phyloP scores from a whole-genome alignment of 139 green algal genomes.

The Spirogloea muscicola region DNA sequence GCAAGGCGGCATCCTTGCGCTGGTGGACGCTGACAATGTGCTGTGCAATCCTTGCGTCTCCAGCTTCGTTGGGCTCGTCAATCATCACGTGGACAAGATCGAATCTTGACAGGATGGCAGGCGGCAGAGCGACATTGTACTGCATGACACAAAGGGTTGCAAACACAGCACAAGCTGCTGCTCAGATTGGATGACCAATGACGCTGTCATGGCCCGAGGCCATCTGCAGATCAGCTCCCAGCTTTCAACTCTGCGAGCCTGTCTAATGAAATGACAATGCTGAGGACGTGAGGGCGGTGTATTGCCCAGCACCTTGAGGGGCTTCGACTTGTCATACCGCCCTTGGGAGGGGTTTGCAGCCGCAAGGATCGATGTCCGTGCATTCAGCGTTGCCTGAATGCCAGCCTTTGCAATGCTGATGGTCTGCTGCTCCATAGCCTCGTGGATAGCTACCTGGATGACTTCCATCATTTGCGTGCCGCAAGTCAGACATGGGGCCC shows the following conservation, averaged over 20 bases:
- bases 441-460: conserved; percentile 88
- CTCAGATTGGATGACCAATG: neutral
- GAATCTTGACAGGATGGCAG: conserved; percentile 96
- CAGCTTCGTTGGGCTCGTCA: conserved; percentile 43
- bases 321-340: conserved; percentile 86
- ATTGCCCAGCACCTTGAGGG: conserved; percentile 61
- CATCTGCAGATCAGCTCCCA: too few species aligned
- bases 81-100: conserved; percentile 74
- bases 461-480: too few species aligned
- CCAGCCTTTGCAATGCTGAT: conserved; percentile 98
- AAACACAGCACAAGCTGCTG: neutral
- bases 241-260: too few species aligned
- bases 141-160: neutral
- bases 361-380: conserved; percentile 87
- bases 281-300: too few species aligned
- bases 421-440: conserved; percentile 99
- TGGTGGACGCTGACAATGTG: conserved; percentile 58
- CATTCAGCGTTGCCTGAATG: conserved; percentile 97
- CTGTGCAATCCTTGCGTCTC: conserved; percentile 43
- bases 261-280: too few species aligned
- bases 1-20: conserved; percentile 17
- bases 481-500: too few species aligned
- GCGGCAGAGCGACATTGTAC: conserved; percentile 97
- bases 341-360: conserved; percentile 92
- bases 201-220: too few species aligned